A percentile compares a stretch with the other conserved stretches of the same genome.
Conservation (phyloP, 805 yeast genomes). For the Ogataea chonburiensis region DNA sequence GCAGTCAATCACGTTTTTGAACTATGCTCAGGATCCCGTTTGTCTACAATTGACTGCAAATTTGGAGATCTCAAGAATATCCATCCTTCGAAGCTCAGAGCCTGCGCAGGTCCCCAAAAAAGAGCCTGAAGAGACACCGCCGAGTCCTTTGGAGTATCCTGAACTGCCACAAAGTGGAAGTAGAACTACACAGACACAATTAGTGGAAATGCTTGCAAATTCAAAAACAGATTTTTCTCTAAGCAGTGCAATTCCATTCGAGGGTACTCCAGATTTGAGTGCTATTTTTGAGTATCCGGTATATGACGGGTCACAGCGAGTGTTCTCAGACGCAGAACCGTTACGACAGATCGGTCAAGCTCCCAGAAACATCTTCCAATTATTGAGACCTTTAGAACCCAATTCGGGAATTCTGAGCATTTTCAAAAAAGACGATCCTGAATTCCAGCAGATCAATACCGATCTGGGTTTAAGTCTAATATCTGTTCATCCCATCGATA, state of each 20-base stretch:
- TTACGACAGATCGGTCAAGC: not conserved
- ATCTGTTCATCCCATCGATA: conserved; percentile 4
- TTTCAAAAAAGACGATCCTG: conserved; percentile 4
- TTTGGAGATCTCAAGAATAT: conserved; percentile 24
- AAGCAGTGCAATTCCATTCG: not conserved
- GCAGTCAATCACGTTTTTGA: conserved; percentile 15
- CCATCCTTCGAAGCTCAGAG: conserved; percentile 3
- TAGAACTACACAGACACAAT: not conserved
- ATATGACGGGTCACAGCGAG: conserved; percentile 7
- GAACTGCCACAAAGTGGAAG: not conserved
- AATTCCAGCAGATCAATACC: not conserved
- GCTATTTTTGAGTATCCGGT: conserved; percentile 18
- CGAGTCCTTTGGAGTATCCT: not conserved
- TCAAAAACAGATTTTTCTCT: not conserved
- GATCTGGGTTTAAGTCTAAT: conserved; percentile 16
- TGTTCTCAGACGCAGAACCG: conserved; percentile 16
- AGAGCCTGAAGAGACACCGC: not conserved
- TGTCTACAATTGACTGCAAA: conserved; percentile 19
- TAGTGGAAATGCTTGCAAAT: too few relatives aligned
- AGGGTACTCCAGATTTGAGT: not conserved
- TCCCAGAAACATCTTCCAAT: conserved; percentile 2
- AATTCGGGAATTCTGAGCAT: not conserved
- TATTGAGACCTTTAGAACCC: conserved; percentile 8
- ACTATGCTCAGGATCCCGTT: conserved; percentile 5
- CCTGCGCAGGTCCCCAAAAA: not conserved